Conservation (phyloP, 2,329 filamentous ascomycete species). For the Dryadomyces quercivorus region DNA sequence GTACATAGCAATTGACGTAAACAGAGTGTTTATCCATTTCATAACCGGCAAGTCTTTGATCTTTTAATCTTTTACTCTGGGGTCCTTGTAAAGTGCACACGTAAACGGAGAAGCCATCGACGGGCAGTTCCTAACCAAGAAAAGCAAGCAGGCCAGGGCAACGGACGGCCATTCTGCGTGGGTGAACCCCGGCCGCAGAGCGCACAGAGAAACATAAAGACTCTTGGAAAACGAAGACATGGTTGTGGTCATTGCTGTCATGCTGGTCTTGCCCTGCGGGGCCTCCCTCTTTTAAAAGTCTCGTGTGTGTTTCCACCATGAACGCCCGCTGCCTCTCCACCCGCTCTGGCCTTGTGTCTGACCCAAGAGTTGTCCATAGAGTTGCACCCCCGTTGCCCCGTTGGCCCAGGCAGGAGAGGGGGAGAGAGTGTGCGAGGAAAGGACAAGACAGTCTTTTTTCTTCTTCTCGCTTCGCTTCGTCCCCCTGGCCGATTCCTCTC, state of each 20-base stretch:
- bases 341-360: background rate
- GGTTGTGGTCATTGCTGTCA: background rate
- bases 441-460: background rate
- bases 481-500: too few species aligned
- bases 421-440: too few species aligned
- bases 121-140: background rate
- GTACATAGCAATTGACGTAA: background rate
- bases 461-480: background rate
- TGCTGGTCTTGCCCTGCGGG: background rate
- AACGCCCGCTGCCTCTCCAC: background rate
- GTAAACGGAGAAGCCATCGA: too few species aligned
- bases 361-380: background rate
- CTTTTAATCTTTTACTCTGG: too few species aligned
- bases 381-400: constrained; percentile 1
- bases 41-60: background rate
- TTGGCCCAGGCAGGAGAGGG: background rate
- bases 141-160: background rate
- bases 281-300: too few species aligned
- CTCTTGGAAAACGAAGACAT: background rate
- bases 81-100: too few species aligned
- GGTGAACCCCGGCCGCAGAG: too few species aligned
- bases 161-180: too few species aligned
- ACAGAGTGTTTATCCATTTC: background rate
- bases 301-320: too few species aligned
- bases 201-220: too few species aligned